phyloP scores from a whole-genome alignment of 306 rosid species.

The Acacia crassicarpa region DNA sequence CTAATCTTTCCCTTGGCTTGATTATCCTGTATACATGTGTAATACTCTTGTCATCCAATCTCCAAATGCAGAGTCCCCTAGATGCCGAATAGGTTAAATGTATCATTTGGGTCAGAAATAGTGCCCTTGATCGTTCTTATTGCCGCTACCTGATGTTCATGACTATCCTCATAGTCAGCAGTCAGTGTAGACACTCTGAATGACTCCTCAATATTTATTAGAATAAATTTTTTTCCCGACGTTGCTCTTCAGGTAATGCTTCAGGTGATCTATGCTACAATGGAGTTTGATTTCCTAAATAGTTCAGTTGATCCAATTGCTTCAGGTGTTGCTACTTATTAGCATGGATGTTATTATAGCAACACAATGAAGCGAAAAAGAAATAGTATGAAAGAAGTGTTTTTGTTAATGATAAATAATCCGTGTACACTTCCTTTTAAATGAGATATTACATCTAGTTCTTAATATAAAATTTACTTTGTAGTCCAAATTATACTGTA shows the following conservation, averaged over 20 bases:
- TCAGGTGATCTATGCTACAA: not conserved
- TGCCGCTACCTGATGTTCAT: constrained; percentile 5
- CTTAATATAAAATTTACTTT: no score
- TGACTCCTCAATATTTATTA: constrained; percentile 34
- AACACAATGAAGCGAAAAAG: not conserved
- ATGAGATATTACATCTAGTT: no score
- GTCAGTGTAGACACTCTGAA: constrained; percentile 19
- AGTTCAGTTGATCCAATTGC: not conserved
- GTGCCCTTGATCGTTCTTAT: constrained; percentile 29
- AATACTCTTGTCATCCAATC: constrained; percentile 27
- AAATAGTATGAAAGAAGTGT: not conserved
- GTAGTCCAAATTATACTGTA: no score
- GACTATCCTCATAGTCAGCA: constrained; percentile 1
- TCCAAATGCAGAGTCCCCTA: constrained; percentile 10
- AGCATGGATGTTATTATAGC: not conserved
- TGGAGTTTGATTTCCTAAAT: not conserved
- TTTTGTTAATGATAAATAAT: not conserved
- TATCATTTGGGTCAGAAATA: constrained; percentile 28
- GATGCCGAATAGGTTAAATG: constrained; percentile 19
- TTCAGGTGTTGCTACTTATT: not conserved
- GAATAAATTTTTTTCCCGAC: constrained; percentile 22
- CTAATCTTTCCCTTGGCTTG: constrained; percentile 31
- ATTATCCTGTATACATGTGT: constrained; percentile 32
- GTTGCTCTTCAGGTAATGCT: not conserved
- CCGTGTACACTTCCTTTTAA: no score